phyloP scores from a whole-genome alignment of 106 monocot species.

The Apostasia shenzhenica region DNA sequence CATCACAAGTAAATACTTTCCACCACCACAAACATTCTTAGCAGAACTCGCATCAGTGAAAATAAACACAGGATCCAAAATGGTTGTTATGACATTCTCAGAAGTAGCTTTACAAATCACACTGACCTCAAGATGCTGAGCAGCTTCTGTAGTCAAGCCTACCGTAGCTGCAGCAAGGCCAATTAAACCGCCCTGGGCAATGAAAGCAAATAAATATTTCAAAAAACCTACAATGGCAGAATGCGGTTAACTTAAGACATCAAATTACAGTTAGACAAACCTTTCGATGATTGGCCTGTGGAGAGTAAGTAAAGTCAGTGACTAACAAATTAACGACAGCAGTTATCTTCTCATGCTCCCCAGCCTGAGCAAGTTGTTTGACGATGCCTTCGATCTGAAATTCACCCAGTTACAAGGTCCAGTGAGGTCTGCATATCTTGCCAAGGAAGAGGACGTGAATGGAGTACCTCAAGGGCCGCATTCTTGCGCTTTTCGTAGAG shows the following conservation, averaged over 20 bases:
- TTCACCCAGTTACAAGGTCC: slow-evolving; percentile 28
- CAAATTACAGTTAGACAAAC: slow-evolving; percentile 23
- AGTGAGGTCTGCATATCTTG: neutral
- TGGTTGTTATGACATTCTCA: neutral
- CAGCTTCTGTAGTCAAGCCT: slow-evolving; percentile 78
- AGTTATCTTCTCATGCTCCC: slow-evolving; percentile 24
- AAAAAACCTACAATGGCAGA: neutral
- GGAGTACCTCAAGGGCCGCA: slow-evolving; percentile 80
- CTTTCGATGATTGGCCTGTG: slow-evolving; percentile 56
- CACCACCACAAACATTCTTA: neutral
- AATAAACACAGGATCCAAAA: neutral
- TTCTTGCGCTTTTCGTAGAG: slow-evolving; percentile 99
- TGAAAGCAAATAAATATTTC: slow-evolving; percentile 5
- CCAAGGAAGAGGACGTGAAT: neutral
- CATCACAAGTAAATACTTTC: neutral
- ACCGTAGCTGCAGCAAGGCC: slow-evolving; percentile 96
- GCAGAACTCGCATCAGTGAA: neutral
- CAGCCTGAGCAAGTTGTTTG: slow-evolving; percentile 19
- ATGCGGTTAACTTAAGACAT: neutral
- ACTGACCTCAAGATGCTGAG: slow-evolving; percentile 89
- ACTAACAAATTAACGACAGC: slow-evolving; percentile 18
- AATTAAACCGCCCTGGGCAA: slow-evolving; percentile 80
- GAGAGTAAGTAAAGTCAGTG: slow-evolving; percentile 19
- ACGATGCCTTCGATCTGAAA: slow-evolving; percentile 27
- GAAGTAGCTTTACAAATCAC: neutral